Evolutionary conservation across 306 rosid genomes (phyloP), one percentile per base, ranked within the genome.

Genomic region (Castanea sativa): DNA sequence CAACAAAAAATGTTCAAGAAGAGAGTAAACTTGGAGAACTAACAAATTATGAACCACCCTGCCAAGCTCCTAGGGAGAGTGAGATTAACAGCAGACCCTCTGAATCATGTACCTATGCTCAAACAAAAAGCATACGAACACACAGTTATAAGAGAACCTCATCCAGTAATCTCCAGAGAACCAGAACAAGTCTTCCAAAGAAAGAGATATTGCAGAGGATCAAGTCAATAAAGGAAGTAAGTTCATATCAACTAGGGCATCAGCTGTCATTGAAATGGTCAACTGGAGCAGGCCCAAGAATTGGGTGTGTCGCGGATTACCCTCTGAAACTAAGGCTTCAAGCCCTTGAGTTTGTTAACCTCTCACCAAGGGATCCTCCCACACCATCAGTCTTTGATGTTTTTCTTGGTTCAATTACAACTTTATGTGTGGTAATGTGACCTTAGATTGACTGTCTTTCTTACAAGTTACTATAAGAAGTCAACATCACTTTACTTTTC

Each of bases 221-320:
- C 69, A 64, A 82, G 27, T 61, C 81, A 63, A 82, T 55, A 76
- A 76, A 55, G 56, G 70, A 72, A 72, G 81, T 57, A 35, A 71
- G 67, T 11, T 82, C 81, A 45, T 76, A 73, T 64, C 81, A 76
- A 71, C 33, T 82, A 55, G 71, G 74, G 3, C 32, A 73, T 41
- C 71, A 35, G 55, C 69, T 76, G 1, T 61, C 76, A 38, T 25
- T 63, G 49, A 61, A 72, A 35, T 82, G 85, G 77, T 82, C 81
- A 60, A 76, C 74, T 3, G 78, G 78, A 58, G 81, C 80, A 5
- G 84, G 77, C 56, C 84, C 80, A 2, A 81, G 80, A 71, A 81
- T 76, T 30, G 81, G 85, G 74, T 76, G 78, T 27, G 70, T 76
- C 6, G 77, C 78, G 1, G 85, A 82, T 61, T 76, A 64, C 69